Evolutionary conservation across 1,139 yeast genomes (phyloP), one percentile per base, ranked within the genome.

Genomic region (Geotrichum bryndzae): DNA sequence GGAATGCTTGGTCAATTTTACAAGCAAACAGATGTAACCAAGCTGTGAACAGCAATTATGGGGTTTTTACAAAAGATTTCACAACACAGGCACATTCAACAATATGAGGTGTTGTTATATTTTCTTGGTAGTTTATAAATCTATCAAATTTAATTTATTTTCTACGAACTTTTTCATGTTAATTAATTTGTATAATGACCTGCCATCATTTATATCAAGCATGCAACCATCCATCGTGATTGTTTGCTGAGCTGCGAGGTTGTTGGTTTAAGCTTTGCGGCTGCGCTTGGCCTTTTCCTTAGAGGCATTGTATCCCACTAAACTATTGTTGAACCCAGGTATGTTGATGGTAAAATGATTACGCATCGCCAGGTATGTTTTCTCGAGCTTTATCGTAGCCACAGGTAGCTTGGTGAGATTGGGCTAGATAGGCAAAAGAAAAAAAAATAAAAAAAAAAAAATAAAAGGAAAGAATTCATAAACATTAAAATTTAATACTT

Each of bases 1-100:
- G 96, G 96, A 0, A 80, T 91, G 77, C 79, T 91, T 62, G 90
- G 90, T 70, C 94, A 90, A 72, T 87, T 90, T 66, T 90, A 90
- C 71, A 87, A 83, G 68, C 64, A 62, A 33, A 58, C 57, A 10
- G 64, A 59, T 53, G 63, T 58, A n/a, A 61, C 61, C 31, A 61
- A 53, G 53, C 18, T 58, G 48, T 61, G 31, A 27, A 27, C 3
- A 27, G 3, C 6, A 4, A 27, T 3, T 27, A 27, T 27, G 31
- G 1, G 6, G 3, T 6, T 27, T 27, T 27, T 3, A 27, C 31
- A 27, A 27, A 27, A 27, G 31, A 27, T 27, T 27, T 4, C 18
- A 27, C 6, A 27, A 27, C 31, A 27, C 31, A 27, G 31, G 31
- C 31, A 27, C 31, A 27, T 27, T 3, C 31, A 27, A 27, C 31